Conservation (phyloP, 1,284 basidiomycete genomes). For the Mycosarcoma mackinlayi region DNA sequence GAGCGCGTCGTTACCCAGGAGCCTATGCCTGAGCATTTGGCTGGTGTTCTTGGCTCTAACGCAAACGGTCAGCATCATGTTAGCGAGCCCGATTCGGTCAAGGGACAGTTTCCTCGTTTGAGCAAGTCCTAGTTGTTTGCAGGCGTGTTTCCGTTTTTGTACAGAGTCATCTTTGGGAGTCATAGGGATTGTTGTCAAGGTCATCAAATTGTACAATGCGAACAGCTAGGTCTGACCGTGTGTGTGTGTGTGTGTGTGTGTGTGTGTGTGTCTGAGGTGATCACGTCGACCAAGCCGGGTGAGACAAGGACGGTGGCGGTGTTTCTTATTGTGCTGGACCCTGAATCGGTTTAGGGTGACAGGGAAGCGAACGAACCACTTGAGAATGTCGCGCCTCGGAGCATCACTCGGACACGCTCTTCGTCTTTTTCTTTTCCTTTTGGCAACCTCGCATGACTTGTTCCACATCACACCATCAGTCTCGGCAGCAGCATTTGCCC, state of each 20-base stretch:
- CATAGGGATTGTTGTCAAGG: no score
- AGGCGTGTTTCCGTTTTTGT: background rate
- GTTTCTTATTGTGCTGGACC: no score
- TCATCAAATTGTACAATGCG: no score
- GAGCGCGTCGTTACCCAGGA: conserved; percentile 27
- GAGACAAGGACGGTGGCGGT: no score
- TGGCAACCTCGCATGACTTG: no score
- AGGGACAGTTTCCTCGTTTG: conserved; percentile 27
- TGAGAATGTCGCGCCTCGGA: conserved; percentile 1
- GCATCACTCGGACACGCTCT: background rate
- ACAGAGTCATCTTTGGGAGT: background rate
- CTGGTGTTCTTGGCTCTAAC: conserved; percentile 6
- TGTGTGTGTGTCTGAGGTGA: no score
- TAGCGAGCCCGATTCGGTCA: background rate
- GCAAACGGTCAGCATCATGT: background rate
- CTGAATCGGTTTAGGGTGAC: background rate
- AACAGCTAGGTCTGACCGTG: no score
- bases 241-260: background rate
- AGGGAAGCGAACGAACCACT: conserved; percentile 7
- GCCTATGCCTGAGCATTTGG: conserved; percentile 45
- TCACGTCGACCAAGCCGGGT: no score
- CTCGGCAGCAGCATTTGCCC: no score
- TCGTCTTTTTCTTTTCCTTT: background rate
- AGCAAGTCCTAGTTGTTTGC: conserved; percentile 33
- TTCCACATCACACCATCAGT: no score